Base-by-base conservation (phyloP, 108 stramenopile species). In the Aurantiochytrium sp. region DNA sequence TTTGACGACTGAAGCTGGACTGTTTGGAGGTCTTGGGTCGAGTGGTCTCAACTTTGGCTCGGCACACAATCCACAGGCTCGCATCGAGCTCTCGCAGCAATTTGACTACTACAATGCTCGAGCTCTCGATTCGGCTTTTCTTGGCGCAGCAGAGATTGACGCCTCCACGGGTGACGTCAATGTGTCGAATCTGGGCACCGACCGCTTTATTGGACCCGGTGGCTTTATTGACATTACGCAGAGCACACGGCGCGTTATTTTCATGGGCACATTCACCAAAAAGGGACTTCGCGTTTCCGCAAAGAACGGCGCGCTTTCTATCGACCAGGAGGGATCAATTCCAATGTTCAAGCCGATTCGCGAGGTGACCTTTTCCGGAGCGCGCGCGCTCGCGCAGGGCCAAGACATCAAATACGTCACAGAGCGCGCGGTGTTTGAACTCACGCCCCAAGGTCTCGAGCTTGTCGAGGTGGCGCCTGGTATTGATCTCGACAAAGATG, bases 401-500 rank as follows among this genome's bases (percentile, higher is more conserved):
- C 95, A 96, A 87, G 92, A 93, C 25, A 95, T 95, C 14, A 91
- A 88, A 42, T 96, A 94, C 87, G 93, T 96, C 5, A 96, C 96
- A 1, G 96, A 96, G 72, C 90, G 96, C 87, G 93, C 94, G 12
- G 96, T 96, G 10, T 96, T 96, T 89, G 90, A 92, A 18, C 92
- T 93, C 60, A 93, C 94, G 12, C 76, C 91, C 83, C 91, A 93
- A 88, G 90, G 90, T 14, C 83, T 96, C 28, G 96, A 96, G 72
- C 87, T 96, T 57, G 93, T 95, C 16, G 96, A 96, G 91, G 93
- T 96, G 59, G 96, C 96, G 6, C 96, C 96, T 4, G 96, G 96
- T 44, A 89, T 95, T n/a, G 96, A 96, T 73, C 71, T 96, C 44
- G 92, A 95, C 76, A 96, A 92, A 72, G 95, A 96, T 87, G 88